phyloP scores from a whole-genome alignment of 2,329 filamentous ascomycete genomes.

The Xylaria sp. region DNA sequence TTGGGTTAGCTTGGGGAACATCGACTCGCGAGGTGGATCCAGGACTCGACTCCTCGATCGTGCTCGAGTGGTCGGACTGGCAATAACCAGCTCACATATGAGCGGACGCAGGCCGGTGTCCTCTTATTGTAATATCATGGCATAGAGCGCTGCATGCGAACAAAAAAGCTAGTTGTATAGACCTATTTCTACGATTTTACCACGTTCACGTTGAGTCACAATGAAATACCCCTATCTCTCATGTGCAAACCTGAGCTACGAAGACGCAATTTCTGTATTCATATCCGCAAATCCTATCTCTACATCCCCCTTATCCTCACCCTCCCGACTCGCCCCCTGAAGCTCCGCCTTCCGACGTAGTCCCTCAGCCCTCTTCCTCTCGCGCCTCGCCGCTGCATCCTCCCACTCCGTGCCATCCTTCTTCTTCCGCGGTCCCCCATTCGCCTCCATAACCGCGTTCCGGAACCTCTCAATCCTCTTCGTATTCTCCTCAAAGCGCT shows the following conservation, averaged over 20 bases:
- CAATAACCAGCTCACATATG: constrained; percentile 3
- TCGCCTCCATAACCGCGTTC: constrained; percentile 40
- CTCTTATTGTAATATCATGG: constrained; percentile 29
- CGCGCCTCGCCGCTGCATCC: constrained; percentile 45
- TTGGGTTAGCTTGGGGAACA: background rate
- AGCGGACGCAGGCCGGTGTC: constrained; percentile 7
- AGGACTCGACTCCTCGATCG: background rate
- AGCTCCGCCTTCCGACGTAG: constrained; percentile 47
- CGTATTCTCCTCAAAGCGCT: constrained; percentile 65
- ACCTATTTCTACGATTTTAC: constrained; percentile 8
- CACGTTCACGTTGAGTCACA: background rate
- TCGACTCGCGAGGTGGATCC: background rate
- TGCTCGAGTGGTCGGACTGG: background rate
- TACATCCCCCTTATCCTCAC: constrained; percentile 12
- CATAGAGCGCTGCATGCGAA: constrained; percentile 26
- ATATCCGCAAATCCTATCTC: constrained; percentile 20
- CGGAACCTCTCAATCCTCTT: constrained; percentile 63
- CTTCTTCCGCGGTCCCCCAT: constrained; percentile 26
- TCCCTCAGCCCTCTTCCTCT: constrained; percentile 55
- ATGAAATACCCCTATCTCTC: background rate
- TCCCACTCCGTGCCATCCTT: constrained; percentile 47
- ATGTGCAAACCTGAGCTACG: background rate
- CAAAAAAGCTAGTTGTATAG: constrained; percentile 23
- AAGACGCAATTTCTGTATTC: constrained; percentile 20
- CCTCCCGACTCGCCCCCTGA: constrained; percentile 20